These are phyloP conservation scores for Populus hybrid DNA, from an alignment of 441 rosid genomes.

Conservation along the genomic window DNA sequence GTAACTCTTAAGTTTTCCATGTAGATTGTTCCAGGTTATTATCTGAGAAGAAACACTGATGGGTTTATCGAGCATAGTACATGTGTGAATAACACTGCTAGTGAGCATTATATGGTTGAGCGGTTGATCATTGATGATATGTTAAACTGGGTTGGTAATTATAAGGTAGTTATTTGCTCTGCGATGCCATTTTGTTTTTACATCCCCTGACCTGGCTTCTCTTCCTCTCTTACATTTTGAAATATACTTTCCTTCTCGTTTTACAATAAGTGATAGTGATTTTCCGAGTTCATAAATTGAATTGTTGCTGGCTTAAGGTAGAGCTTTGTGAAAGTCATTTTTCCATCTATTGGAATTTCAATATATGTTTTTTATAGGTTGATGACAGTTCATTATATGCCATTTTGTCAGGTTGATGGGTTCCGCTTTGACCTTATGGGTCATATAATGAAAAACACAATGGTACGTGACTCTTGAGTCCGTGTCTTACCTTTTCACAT, in stretches of 20 bases:
- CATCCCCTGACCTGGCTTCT: not conserved
- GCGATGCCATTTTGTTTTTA: not conserved
- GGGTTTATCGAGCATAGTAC: slow-evolving; percentile 87
- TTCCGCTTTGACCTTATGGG: slow-evolving; percentile 99
- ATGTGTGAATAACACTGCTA: slow-evolving; percentile 91
- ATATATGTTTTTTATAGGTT: slow-evolving; percentile 13
- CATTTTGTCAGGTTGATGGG: slow-evolving; percentile 72
- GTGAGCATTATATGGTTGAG: slow-evolving; percentile 97
- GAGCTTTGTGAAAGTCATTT: not conserved
- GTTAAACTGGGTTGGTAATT: slow-evolving; percentile 75
- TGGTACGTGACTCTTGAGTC: slow-evolving; percentile 48
- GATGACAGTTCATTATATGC: slow-evolving; percentile 12
- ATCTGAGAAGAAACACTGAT: slow-evolving; percentile 82
- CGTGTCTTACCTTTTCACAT: not conserved
- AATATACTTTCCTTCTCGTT: slow-evolving; percentile 4
- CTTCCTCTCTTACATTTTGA: not conserved
- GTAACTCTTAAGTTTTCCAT: slow-evolving; percentile 17
- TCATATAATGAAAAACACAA: slow-evolving; percentile 84
- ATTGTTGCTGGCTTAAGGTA: not conserved
- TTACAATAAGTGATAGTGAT: not conserved
- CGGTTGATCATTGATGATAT: slow-evolving; percentile 88
- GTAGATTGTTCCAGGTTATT: slow-evolving; percentile 98
- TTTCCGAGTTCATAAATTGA: not conserved
- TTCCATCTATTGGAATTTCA: not conserved
- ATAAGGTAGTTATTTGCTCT: slow-evolving; percentile 55